Base-by-base conservation (phyloP, 2,329 filamentous ascomycete genomes). In the Alternaria sp. region DNA sequence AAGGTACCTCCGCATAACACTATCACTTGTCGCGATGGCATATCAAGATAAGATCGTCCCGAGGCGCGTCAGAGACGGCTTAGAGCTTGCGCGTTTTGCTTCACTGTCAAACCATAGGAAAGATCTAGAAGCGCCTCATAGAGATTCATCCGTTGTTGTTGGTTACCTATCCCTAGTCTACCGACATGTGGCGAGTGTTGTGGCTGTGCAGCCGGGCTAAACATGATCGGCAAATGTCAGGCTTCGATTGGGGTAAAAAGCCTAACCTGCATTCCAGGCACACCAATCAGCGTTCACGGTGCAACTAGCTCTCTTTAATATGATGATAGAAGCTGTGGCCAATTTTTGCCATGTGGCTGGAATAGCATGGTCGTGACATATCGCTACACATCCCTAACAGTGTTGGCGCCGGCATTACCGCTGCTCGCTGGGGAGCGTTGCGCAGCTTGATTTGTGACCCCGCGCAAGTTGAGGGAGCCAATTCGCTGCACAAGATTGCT, bases 401-500 rank as follows among this genome's bases (percentile, higher is more conserved):
- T 74, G 22, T 55, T 62, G 39, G 65, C 66, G 46, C 71, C 73
- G 54, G 66, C 43, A 53, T 63, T 68, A 49, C 69, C 69, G 59
- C 62, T 62, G 30, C 54, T 67, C 26, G 61, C 41, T 28, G 65
- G 56, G 30, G 53, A 56, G 56, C 64, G 63, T 54, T 67, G 67
- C 51, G 62, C 54, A 20, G 55, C 64, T 52, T 72, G 71, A 65
- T 54, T 66, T 48, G 69, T 64, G 9, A 61, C 62, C n/a, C 75
- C 73, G 41, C 90, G 82, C 44, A 96, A 81, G 73, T 92, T 93
- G 64, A 95, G 87, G 58, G 89, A 91, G 7, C 93, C 92, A 69
- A 97, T 95, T 30, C 94, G 86, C 62, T 91, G 91, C 20, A 96
- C 93, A 53, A 97, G 88, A 66, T 94, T 94, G 78, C 90, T 94